These are phyloP conservation scores for Polygonum aviculare DNA, from an alignment of 148 eudicot genomes.

Conservation along the genomic window DNA sequence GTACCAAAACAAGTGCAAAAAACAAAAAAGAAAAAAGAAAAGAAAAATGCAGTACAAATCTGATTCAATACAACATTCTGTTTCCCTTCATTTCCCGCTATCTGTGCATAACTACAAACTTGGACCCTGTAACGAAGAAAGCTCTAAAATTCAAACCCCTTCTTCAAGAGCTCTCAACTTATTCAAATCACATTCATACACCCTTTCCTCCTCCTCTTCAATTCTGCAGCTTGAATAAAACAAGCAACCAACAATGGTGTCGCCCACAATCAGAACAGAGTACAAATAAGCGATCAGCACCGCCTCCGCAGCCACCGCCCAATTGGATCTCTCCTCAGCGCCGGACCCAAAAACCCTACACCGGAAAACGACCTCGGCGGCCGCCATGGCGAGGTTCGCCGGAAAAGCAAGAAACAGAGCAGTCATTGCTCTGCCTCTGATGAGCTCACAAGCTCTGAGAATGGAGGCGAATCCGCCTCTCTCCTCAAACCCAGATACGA, in stretches of 20 bases:
- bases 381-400: conserved; percentile 45
- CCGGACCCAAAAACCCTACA: conserved; percentile 31
- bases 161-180: conserved; percentile 7
- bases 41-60: too few relatives aligned
- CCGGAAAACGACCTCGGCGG: conserved; percentile 59
- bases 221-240: conserved; percentile 45
- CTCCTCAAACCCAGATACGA: conserved; percentile 35
- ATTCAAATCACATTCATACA: background rate
- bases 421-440: conserved; percentile 44
- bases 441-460: conserved; percentile 42
- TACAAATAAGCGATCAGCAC: conserved; percentile 56
- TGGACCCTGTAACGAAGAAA: background rate
- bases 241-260: conserved; percentile 39
- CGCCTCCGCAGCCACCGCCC: conserved; percentile 40
- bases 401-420: conserved; percentile 59
- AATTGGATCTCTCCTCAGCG: background rate
- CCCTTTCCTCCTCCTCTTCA: background rate
- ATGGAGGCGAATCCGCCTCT: conserved; percentile 35
- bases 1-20: background rate
- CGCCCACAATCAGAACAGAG: conserved; percentile 48
- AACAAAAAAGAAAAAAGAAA: too few relatives aligned
- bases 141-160: background rate
- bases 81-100: background rate
- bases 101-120: too few relatives aligned
- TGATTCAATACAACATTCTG: background rate